A percentile compares a stretch with the other conserved stretches of the same genome.
Conservation (phyloP, 176 grass and related monocot genomes). For the Metroxylon sagu region DNA sequence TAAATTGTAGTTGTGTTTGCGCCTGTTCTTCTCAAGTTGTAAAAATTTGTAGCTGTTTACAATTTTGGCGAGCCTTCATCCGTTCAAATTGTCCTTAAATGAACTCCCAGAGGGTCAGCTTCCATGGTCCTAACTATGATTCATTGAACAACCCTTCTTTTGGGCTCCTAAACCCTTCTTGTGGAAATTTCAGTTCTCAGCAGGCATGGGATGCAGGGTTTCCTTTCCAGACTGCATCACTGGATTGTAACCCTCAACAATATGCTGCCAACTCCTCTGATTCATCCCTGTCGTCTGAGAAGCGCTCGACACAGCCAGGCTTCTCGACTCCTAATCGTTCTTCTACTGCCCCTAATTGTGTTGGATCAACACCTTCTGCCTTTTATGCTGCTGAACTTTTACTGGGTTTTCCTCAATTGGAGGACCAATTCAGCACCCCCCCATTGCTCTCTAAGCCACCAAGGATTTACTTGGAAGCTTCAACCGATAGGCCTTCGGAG, state of each 20-base stretch:
- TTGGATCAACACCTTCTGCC: conserved; percentile 29
- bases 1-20: background rate
- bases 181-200: conserved; percentile 16
- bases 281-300: conserved; percentile 12
- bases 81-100: conserved; percentile 8
- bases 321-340: too few relatives aligned
- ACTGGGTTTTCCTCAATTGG: conserved; percentile 30
- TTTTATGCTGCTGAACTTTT: conserved; percentile 52
- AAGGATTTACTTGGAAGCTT: conserved; percentile 1
- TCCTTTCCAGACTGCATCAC: too few relatives aligned
- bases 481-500: conserved; percentile 3
- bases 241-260: conserved; percentile 13
- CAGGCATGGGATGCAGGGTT: background rate
- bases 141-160: conserved; percentile 25
- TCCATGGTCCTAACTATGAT: conserved; percentile 28
- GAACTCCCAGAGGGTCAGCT: conserved; percentile 49
- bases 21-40: background rate
- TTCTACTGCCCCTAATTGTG: conserved; percentile 16
- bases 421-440: conserved; percentile 24
- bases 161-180: background rate
- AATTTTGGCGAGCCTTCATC: too few relatives aligned
- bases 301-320: too few relatives aligned
- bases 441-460: background rate
- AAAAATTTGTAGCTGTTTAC: too few relatives aligned
- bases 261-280: background rate